phyloP scores from a whole-genome alignment of 306 rosid species.

The Gastrolobium bilobum region DNA sequence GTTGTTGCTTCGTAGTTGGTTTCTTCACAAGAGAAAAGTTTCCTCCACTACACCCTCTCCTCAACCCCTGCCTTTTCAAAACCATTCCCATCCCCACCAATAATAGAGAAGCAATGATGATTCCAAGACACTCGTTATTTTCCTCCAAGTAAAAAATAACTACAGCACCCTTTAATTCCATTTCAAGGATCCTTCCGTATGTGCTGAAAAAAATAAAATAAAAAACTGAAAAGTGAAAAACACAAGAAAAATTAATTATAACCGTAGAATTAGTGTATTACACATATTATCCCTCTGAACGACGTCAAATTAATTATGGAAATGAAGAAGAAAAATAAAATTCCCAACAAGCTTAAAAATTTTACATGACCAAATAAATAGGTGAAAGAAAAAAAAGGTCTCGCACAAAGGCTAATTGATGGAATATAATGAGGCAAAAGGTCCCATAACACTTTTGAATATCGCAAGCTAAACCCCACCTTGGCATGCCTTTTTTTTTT shows the following conservation, averaged over 20 bases:
- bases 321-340: constrained; percentile 46
- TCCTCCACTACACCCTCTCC: constrained; percentile 53
- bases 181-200: constrained; percentile 47
- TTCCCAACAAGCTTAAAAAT: constrained; percentile 46
- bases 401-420: constrained; percentile 66
- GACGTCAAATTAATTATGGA: constrained; percentile 31
- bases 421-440: constrained; percentile 79
- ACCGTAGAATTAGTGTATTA: neutral
- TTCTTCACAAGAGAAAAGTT: constrained; percentile 66
- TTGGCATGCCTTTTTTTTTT: constrained; percentile 55
- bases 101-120: constrained; percentile 64
- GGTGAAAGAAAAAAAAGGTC: constrained; percentile 51
- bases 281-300: neutral
- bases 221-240: neutral
- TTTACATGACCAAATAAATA: constrained; percentile 40
- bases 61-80: constrained; percentile 50
- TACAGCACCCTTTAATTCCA: constrained; percentile 55
- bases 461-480: constrained; percentile 77
- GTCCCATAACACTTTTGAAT: constrained; percentile 69
- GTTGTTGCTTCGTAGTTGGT: constrained; percentile 73
- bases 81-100: constrained; percentile 60
- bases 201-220: neutral
- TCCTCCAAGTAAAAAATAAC: constrained; percentile 44
- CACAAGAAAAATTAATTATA: neutral
- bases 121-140: constrained; percentile 54